Percentiles rank a stretch among this genome's conserved stretches.
These are phyloP conservation scores for Teunomyces stri DNA, from an alignment of 805 yeast species.

Conservation along the genomic window DNA sequence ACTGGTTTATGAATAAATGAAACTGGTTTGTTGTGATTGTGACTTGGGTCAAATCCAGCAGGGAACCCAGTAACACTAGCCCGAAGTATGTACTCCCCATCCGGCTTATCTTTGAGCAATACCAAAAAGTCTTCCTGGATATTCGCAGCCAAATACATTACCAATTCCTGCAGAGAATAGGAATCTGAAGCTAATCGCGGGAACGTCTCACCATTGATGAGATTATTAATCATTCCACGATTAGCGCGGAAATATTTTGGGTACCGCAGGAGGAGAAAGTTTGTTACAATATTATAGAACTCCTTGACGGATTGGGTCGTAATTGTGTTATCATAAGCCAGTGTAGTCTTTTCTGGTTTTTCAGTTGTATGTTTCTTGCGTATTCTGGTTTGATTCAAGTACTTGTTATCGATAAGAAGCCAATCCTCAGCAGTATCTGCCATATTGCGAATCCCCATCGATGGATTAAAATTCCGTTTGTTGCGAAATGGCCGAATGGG, in stretches of 20 bases:
- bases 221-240: constrained; percentile 28
- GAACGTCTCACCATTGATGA: constrained; percentile 38
- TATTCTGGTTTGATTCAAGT: constrained; percentile 42
- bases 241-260: constrained; percentile 49
- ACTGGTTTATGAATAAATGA: constrained; percentile 69
- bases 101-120: constrained; percentile 43
- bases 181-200: constrained; percentile 8
- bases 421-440: constrained; percentile 47
- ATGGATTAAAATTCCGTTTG: constrained; percentile 33
- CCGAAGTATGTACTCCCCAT: constrained; percentile 57
- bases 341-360: constrained; percentile 30
- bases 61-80: constrained; percentile 64
- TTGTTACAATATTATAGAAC: constrained; percentile 43
- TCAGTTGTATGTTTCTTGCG: constrained; percentile 32
- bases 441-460: constrained; percentile 33
- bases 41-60: constrained; percentile 67
- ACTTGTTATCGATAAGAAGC: constrained; percentile 62
- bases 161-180: constrained; percentile 18
- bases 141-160: constrained; percentile 28
- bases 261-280: constrained; percentile 45
- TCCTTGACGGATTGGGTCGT: constrained; percentile 43
- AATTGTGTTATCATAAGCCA: constrained; percentile 19
- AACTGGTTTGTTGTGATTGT: constrained; percentile 50
- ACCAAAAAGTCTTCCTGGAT: constrained; percentile 67
- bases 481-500: constrained; percentile 37